Percentiles rank a stretch among this genome's conserved stretches.
These are phyloP conservation scores for Penicillium turbatum DNA, from an alignment of 495 filamentous ascomycete species.

Conservation along the genomic window DNA sequence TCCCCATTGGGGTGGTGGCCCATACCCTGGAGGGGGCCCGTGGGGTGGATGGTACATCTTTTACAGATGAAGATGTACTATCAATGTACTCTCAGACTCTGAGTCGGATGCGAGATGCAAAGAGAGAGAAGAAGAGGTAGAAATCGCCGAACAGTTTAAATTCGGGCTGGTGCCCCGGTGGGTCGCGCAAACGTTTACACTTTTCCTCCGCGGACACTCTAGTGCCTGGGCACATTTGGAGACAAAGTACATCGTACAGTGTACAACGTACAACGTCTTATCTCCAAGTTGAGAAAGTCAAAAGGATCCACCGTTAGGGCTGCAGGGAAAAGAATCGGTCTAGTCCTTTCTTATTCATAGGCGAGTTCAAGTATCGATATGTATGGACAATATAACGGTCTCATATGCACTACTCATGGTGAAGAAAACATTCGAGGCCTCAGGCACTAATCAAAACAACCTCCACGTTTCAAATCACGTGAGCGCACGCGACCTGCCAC, in stretches of 20 bases:
- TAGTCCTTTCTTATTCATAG: not conserved
- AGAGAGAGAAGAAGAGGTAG: not conserved
- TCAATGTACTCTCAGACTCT: not conserved
- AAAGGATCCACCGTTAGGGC: slow-evolving; percentile 14
- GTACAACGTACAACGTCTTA: not conserved
- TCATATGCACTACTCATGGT: no score
- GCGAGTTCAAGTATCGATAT: not conserved
- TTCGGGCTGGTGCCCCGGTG: slow-evolving; percentile 1
- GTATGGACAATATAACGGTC: no score
- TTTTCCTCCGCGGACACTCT: not conserved
- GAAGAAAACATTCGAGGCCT: no score
- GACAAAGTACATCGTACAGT: not conserved
- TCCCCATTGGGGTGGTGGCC: slow-evolving; percentile 23
- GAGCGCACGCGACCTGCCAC: no score
- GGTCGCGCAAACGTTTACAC: slow-evolving; percentile 1
- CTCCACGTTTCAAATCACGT: no score
- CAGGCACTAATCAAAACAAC: no score
- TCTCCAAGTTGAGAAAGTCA: not conserved
- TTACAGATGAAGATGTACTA: not conserved
- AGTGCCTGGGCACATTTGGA: not conserved
- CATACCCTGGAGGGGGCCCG: slow-evolving; percentile 31
- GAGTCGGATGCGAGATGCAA: not conserved
- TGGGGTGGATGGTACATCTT: not conserved
- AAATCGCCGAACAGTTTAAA: not conserved
- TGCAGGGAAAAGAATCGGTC: slow-evolving; percentile 4